Evolutionary conservation across 2,329 filamentous ascomycete genomes (phyloP).

Genomic region (Paramyrothecium sp.): DNA sequence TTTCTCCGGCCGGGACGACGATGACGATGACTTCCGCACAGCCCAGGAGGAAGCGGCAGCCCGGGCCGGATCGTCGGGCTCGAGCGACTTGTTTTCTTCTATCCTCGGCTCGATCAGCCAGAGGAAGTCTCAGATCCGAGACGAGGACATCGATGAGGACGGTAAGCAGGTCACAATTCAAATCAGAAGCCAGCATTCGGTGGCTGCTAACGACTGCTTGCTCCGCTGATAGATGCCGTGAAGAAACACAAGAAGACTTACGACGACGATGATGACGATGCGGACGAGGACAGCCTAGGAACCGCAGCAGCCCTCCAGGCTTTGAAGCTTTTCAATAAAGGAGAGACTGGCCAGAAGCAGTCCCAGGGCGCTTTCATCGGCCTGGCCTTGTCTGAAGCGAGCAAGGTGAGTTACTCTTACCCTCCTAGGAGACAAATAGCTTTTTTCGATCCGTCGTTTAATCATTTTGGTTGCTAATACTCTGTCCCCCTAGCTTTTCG

Average conservation of each 20-base stretch:
- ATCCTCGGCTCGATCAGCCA: conserved; percentile 46
- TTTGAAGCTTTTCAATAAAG: conserved; percentile 72
- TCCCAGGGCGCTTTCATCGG: conserved; percentile 80
- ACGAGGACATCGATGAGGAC: conserved; percentile 49
- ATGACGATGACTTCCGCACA: conserved; percentile 46
- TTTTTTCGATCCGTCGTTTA: too few species aligned
- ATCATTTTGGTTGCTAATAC: conserved; percentile 1
- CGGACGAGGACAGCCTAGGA: conserved; percentile 56
- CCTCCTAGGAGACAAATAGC: background rate
- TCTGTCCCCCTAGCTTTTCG: conserved; percentile 48
- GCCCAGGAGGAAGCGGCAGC: conserved; percentile 47
- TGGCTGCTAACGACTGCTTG: too few species aligned
- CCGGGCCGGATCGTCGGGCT: conserved; percentile 44
- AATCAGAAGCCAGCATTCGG: too few species aligned
- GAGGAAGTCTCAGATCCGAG: conserved; percentile 47
- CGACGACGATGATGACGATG: conserved; percentile 43
- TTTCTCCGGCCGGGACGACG: conserved; percentile 39
- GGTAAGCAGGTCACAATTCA: conserved; percentile 28
- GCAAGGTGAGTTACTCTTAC: conserved; percentile 53
- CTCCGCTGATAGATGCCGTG: conserved; percentile 56
- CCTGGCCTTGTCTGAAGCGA: conserved; percentile 84
- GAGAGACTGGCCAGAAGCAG: conserved; percentile 45
- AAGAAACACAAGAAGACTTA: conserved; percentile 76
- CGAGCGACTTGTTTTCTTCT: conserved; percentile 46
- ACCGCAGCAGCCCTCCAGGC: conserved; percentile 78